Percentiles rank a stretch among this genome's conserved stretches.
phyloP scores from a whole-genome alignment of 805 yeast species.

The Nakazawaea holstii region DNA sequence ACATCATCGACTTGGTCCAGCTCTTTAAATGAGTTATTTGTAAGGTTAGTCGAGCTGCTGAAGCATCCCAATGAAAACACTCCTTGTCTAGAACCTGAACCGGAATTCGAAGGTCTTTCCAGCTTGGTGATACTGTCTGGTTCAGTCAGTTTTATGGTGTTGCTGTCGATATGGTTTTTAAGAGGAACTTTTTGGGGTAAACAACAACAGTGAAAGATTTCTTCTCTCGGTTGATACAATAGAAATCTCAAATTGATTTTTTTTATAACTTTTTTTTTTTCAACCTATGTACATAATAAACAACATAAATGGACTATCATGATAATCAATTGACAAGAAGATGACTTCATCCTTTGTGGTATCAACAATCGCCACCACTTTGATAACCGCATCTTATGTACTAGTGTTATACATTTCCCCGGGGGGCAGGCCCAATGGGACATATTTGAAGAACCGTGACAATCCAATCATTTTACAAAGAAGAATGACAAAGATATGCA shows the following conservation, averaged over 20 bases:
- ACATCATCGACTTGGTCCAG: slow-evolving; percentile 88
- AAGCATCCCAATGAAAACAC: slow-evolving; percentile 73
- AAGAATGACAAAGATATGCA: slow-evolving; percentile 32
- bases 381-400: slow-evolving; percentile 43
- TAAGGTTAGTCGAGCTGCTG: slow-evolving; percentile 86
- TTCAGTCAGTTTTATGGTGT: slow-evolving; percentile 59
- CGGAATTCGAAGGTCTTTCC: slow-evolving; percentile 42
- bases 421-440: slow-evolving; percentile 14
- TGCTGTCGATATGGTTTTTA: slow-evolving; percentile 62
- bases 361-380: slow-evolving; percentile 22
- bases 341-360: neutral
- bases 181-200: slow-evolving; percentile 36
- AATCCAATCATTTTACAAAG: slow-evolving; percentile 35
- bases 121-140: slow-evolving; percentile 62
- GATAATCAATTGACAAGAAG: neutral
- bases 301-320: no score
- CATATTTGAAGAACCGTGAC: slow-evolving; percentile 29
- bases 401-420: slow-evolving; percentile 28
- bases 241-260: neutral
- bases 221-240: neutral
- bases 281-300: no score
- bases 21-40: slow-evolving; percentile 77
- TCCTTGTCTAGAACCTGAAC: slow-evolving; percentile 68
- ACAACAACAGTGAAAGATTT: neutral
- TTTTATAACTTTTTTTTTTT: neutral